phyloP scores from a whole-genome alignment of 1,139 yeast genomes.

The Kodamaea alishanica region DNA sequence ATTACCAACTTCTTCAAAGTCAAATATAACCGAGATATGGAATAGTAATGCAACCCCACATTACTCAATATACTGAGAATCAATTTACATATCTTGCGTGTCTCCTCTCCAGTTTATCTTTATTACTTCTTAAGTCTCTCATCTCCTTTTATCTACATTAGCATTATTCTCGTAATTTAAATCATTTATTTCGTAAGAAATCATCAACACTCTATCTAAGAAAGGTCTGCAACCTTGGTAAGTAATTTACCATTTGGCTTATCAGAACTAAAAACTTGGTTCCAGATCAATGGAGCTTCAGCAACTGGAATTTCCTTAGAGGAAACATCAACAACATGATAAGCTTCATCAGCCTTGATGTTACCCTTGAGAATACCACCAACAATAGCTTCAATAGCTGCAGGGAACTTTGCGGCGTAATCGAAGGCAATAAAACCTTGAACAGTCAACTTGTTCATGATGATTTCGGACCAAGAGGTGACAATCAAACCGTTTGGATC shows the following conservation, averaged over 20 bases:
- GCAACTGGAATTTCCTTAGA: conserved; percentile 19
- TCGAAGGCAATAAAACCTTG: conserved; percentile 49
- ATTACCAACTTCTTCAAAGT: too few relatives aligned
- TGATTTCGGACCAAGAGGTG: conserved; percentile 39
- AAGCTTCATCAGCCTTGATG: conserved; percentile 26
- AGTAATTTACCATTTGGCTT: conserved; percentile 37
- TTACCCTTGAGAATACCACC: conserved; percentile 40
- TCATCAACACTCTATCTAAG: too few relatives aligned
- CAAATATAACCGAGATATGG: too few relatives aligned
- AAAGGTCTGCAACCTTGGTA: conserved; percentile 24
- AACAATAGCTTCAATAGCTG: conserved; percentile 33
- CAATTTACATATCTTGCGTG: too few relatives aligned
- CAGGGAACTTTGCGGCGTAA: conserved; percentile 27
- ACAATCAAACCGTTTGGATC: conserved; percentile 31
- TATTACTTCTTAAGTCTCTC: too few relatives aligned
- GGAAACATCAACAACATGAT: conserved; percentile 25
- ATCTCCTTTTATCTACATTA: too few relatives aligned
- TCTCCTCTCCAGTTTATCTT: too few relatives aligned
- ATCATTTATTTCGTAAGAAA: too few relatives aligned
- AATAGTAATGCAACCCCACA: too few relatives aligned
- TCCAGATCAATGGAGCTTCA: conserved; percentile 29
- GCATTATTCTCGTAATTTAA: too few relatives aligned
- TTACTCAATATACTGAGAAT: too few relatives aligned
- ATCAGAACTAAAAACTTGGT: conserved; percentile 26
- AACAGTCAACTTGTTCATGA: conserved; percentile 45